A percentile compares a stretch with the other conserved stretches of the same genome.
phyloP scores from a whole-genome alignment of 192 early-diverging fungal species.

The Coemansia reversa region DNA sequence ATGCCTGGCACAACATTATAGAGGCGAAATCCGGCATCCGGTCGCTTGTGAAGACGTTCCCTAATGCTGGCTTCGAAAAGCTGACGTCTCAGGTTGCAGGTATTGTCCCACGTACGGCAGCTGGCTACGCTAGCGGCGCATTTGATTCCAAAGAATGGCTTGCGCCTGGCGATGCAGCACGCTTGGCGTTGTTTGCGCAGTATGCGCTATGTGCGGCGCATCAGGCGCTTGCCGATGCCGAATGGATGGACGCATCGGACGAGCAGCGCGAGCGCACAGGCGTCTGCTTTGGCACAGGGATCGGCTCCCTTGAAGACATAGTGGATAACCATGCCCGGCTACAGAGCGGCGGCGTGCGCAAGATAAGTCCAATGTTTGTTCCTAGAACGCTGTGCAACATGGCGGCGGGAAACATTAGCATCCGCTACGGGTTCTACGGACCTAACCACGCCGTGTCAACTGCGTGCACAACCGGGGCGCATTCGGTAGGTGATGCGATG shows the following conservation, averaged over 20 bases:
- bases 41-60: slow-evolving; percentile 49
- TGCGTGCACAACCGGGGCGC: slow-evolving; percentile 94
- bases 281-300: slow-evolving; percentile 93
- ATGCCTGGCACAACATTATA: slow-evolving; percentile 72
- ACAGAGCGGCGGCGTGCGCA: slow-evolving; percentile 58
- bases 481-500: slow-evolving; percentile 92
- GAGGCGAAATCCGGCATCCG: slow-evolving; percentile 74
- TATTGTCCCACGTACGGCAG: slow-evolving; percentile 56
- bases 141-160: slow-evolving; percentile 77
- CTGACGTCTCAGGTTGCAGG: slow-evolving; percentile 79
- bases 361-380: slow-evolving; percentile 87
- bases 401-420: slow-evolving; percentile 91
- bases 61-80: slow-evolving; percentile 55
- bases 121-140: slow-evolving; percentile 54
- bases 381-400: slow-evolving; percentile 91
- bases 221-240: slow-evolving; percentile 82
- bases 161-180: slow-evolving; percentile 69
- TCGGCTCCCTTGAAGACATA: slow-evolving; percentile 89
- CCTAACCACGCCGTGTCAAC: slow-evolving; percentile 93
- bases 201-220: slow-evolving; percentile 79
- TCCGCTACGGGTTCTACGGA: slow-evolving; percentile 80
- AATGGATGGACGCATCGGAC: slow-evolving; percentile 62
- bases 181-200: slow-evolving; percentile 83
- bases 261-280: slow-evolving; percentile 67
- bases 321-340: slow-evolving; percentile 57